phyloP scores from a whole-genome alignment of 768 basidiomycete species.

The Rossbeevera mucosa region DNA sequence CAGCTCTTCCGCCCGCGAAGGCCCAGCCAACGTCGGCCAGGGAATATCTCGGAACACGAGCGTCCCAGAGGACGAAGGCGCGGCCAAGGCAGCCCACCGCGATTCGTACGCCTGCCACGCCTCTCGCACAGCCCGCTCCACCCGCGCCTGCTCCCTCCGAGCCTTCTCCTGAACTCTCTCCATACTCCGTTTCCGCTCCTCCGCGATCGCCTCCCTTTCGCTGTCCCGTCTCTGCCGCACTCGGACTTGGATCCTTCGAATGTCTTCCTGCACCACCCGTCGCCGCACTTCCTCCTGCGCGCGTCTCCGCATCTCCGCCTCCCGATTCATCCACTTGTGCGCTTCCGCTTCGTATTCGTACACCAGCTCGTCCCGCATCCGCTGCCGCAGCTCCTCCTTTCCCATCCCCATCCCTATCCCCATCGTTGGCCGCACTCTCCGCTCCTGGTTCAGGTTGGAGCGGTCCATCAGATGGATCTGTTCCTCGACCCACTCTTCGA shows the following conservation, averaged over 20 bases:
- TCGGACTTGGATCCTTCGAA: conserved; percentile 49
- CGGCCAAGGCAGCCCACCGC: conserved; percentile 52
- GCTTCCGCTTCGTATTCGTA: conserved; percentile 50
- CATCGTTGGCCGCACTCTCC: conserved; percentile 12
- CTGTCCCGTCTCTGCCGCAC: conserved; percentile 48
- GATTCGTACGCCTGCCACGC: conserved; percentile 64
- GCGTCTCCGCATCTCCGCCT: conserved; percentile 42
- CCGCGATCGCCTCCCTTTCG: conserved; percentile 44
- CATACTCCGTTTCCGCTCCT: conserved; percentile 39
- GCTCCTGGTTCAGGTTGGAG: conserved; percentile 19
- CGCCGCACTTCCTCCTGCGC: conserved; percentile 39
- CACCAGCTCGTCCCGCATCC: conserved; percentile 49
- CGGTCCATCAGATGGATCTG: conserved; percentile 40
- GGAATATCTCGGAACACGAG: conserved; percentile 63
- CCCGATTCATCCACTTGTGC: conserved; percentile 49
- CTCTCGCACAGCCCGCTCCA: conserved; percentile 44
- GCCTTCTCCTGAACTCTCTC: conserved; percentile 40
- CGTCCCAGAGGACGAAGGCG: conserved; percentile 28
- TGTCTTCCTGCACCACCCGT: conserved; percentile 50
- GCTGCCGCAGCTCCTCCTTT: conserved; percentile 32
- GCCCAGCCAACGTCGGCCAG: conserved; percentile 56
- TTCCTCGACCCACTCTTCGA: conserved; percentile 62
- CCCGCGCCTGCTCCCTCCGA: conserved; percentile 37
- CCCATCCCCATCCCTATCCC: conserved; percentile 18
- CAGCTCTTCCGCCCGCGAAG: conserved; percentile 46